These are phyloP conservation scores for Mycosphaerella arachidis DNA, from an alignment of 2,329 filamentous ascomycete species.

Conservation along the genomic window DNA sequence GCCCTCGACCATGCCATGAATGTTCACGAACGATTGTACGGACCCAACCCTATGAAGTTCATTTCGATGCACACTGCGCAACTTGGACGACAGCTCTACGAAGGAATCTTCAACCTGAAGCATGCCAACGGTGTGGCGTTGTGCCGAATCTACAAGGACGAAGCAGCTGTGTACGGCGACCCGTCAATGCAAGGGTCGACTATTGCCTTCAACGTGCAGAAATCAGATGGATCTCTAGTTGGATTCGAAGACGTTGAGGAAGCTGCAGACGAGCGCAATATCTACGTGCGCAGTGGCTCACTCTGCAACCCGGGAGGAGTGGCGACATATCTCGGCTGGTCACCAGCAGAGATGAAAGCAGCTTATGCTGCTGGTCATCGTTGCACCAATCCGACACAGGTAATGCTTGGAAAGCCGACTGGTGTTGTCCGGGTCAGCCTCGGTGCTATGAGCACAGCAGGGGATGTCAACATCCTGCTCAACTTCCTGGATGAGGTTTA, in stretches of 20 bases:
- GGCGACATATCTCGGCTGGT: constrained; percentile 46
- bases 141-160: constrained; percentile 54
- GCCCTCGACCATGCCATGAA: constrained; percentile 58
- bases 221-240: constrained; percentile 50
- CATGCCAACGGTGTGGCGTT: constrained; percentile 53
- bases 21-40: constrained; percentile 53
- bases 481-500: constrained; percentile 32
- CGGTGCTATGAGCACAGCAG: constrained; percentile 57
- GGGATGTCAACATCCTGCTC: constrained; percentile 60
- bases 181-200: constrained; percentile 55
- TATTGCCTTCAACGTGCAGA: constrained; percentile 59
- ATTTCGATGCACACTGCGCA: constrained; percentile 56
- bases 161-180: constrained; percentile 47
- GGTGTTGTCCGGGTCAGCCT: constrained; percentile 59
- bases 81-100: constrained; percentile 49
- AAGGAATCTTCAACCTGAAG: constrained; percentile 44
- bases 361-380: constrained; percentile 55
- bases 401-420: constrained; percentile 53
- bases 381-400: constrained; percentile 51
- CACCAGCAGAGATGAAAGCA: constrained; percentile 51
- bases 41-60: constrained; percentile 53
- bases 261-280: constrained; percentile 50
- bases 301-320: constrained; percentile 53
- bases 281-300: constrained; percentile 59
- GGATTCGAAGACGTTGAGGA: constrained; percentile 58